Evolutionary conservation across 139 green algal species (phyloP).

Genomic region (Microglena sp.): DNA sequence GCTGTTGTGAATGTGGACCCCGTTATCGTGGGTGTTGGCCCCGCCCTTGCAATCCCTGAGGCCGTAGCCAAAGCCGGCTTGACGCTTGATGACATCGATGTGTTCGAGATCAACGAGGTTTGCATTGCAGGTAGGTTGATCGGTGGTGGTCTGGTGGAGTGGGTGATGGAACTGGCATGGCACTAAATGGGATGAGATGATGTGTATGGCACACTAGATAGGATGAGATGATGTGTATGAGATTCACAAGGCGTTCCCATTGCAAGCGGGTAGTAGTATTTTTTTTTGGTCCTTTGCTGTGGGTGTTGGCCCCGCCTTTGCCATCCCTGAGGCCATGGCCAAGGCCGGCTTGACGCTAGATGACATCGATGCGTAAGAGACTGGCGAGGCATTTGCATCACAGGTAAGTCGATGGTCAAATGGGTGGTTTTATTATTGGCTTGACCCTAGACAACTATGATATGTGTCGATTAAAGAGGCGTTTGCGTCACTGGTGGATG

Average conservation of each 20-base stretch:
- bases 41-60: conserved; percentile 88
- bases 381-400: no score
- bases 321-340: conserved; percentile 83
- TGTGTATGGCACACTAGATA: no score
- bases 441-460: no score
- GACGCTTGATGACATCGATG: conserved; percentile 85
- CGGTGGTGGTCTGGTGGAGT: no score
- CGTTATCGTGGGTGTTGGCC: conserved; percentile 93
- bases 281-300: conserved; percentile 75
- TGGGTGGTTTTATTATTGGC: no score
- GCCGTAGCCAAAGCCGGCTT: conserved; percentile 71
- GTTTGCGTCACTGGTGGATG: conserved; percentile 77
- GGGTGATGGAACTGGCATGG: conserved; percentile 54
- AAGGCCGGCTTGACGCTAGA: conserved; percentile 65
- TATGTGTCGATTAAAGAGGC: conserved; percentile 98
- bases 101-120: conserved; percentile 99
- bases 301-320: conserved; percentile 88
- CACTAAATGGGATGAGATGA: conserved; percentile 91
- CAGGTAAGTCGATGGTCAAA: no score
- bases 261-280: no score
- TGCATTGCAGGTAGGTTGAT: conserved; percentile 62
- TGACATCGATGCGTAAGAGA: conserved; percentile 95
- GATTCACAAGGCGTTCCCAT: conserved; percentile 98
- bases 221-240: conserved; percentile 98
- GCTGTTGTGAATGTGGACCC: conserved; percentile 83